Base-by-base conservation (phyloP, 1,139 yeast species). In the Blastobotrys arbuscula region DNA sequence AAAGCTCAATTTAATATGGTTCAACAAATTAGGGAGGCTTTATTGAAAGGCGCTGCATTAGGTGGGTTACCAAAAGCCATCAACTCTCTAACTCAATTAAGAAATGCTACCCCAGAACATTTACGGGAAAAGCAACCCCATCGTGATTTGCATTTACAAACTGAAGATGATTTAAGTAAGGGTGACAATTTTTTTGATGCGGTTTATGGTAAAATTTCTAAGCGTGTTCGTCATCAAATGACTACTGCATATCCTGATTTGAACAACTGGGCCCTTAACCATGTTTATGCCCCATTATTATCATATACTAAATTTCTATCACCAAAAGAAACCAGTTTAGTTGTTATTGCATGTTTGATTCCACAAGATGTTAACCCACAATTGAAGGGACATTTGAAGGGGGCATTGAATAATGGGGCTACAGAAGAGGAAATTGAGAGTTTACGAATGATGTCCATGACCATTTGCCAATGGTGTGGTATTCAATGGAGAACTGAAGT, bases 351-450 rank as follows among this genome's bases (percentile, higher is more conserved):
- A 1, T 76, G 90, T 53, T 74, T 90, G 59, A 82, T 89, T 13
- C 97, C 97, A 0, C 96, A 87, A 63, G 95, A 89, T 64, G 96
- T 89, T n/a, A 87, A 85, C 57, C 96, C 96, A 0, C 96, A 89
- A 61, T 73, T 89, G 55, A 87, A 87, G 67, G 97, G 97, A 0
- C 97, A 89, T 63, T 73, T 89, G 53, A 79, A 76, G 61, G 97
- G 97, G 0, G 96, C 96, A 0, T 52, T 82, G 48, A 88, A 88
- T 60, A 78, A 82, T 37, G 96, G 96, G 0, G 86, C 86, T 9
- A 72, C 85, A 2, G 63, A 65, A 40, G 85, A 81, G 45, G 86
- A 84, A 54, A 72, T 88, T 44, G 72, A 72, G 50, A 79, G 78
- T 5, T 75, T 80, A 19, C 72, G 95, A 49, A 70, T 68, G 18